Evolutionary conservation across 257 asterid species (phyloP), one percentile per base, ranked within the genome.

Genomic region (Solanum raphanifolium): DNA sequence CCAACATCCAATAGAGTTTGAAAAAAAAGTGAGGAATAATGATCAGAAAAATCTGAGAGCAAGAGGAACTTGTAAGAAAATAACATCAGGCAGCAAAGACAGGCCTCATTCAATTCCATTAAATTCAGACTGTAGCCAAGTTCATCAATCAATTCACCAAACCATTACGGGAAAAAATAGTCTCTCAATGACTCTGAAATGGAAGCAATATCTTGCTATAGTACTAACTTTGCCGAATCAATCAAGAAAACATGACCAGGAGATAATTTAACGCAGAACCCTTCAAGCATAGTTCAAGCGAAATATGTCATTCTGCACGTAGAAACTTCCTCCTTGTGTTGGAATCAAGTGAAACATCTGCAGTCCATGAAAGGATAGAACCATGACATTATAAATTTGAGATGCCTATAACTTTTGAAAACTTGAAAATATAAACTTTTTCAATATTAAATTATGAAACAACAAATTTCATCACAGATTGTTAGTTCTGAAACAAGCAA

Each of bases 291-390:
- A 96, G 85, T 95, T 96, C 91, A 96, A 89, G 90, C 99, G 98
- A 93, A 96, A 96, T 68, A 96, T 94, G 93, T 96, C 99, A 39
- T 96, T 96, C 83, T 87, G 88, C 91, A 96, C 99, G 7, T 94
- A 96, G 90, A 93, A 95, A 94, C 96, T 94, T 88, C 95, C 99
- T 88, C 90, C 95, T 65, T 94, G 92, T n/a, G 98, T 94, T 31
- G 98, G 98, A 92, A 96, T 92, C 95, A 96, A 91, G 86, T 96
- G 99, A 91, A 96, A 96, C 99, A 96, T 92, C 99, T 96, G 97
- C 83, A 86, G 86, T 69, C 23, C 60, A 84, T 65, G 86, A 39
- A 88, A 55, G 36, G 74, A 36, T 31, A 55, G 38, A 48, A 31
- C 12, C 11, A 7, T 16, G 36, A 48, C 25, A 38, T 43, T 27